phyloP scores from a whole-genome alignment of 83 land plant species.

The Picea engelmannii region DNA sequence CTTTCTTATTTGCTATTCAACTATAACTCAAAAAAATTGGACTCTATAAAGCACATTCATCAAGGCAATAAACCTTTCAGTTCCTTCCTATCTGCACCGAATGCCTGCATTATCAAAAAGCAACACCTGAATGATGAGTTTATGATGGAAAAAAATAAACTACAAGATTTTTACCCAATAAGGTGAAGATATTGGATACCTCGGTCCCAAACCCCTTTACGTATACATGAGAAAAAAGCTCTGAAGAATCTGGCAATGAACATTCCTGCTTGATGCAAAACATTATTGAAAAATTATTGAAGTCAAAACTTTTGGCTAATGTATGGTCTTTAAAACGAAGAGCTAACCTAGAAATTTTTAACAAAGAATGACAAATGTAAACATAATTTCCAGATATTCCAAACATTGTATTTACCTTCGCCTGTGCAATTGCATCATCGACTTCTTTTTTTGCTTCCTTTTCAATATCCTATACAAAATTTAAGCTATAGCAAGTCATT shows the following conservation, averaged over 20 bases:
- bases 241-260: constrained; percentile 83
- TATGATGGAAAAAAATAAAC: background rate
- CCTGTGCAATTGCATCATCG: too few species aligned
- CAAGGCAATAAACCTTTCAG: constrained; percentile 51
- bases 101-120: too few species aligned
- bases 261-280: constrained; percentile 60
- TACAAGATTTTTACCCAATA: background rate
- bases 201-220: constrained; percentile 70
- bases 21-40: background rate
- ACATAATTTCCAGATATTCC: too few species aligned
- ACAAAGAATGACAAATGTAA: background rate
- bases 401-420: too few species aligned
- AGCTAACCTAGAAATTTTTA: background rate
- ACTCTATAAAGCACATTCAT: constrained; percentile 4
- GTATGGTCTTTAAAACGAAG: background rate
- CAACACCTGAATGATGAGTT: too few species aligned
- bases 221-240: constrained; percentile 75
- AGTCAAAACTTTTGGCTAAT: too few species aligned
- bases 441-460: too few species aligned
- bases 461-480: too few species aligned
- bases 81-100: constrained; percentile 70
- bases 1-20: background rate
- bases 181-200: constrained; percentile 37
- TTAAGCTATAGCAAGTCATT: too few species aligned
- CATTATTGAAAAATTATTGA: too few species aligned